These are phyloP conservation scores for Lagenidium giganteum DNA, from an alignment of 352 stramenopile genomes.

Conservation along the genomic window DNA sequence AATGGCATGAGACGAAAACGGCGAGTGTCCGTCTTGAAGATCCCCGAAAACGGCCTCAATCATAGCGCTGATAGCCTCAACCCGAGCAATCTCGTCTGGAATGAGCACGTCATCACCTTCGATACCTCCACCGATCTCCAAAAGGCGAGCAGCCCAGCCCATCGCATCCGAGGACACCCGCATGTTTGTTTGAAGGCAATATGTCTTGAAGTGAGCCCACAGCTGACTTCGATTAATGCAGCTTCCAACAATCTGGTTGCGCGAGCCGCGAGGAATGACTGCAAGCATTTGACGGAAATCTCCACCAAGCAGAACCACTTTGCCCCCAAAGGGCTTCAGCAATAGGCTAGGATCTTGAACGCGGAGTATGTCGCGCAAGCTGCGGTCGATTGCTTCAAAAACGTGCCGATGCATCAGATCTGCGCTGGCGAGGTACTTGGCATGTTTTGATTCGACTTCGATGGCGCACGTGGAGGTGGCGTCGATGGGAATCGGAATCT, in stretches of 20 bases:
- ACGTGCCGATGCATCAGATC: constrained; percentile 2
- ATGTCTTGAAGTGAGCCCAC: no score
- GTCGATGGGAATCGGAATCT: constrained; percentile 15
- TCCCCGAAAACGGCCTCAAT: constrained; percentile 1
- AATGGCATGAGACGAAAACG: constrained; percentile 1
- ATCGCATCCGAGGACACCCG: no score
- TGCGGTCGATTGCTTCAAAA: constrained; percentile 8
- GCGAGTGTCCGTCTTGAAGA: not conserved
- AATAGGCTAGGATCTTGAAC: no score
- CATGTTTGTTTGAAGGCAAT: no score
- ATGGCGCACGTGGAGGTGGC: constrained; percentile 15
- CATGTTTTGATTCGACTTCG: no score
- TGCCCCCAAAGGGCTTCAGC: constrained; percentile 4
- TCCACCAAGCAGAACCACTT: constrained; percentile 1
- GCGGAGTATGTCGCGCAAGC: not conserved
- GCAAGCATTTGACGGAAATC: constrained; percentile 10
- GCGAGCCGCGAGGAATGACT: not conserved
- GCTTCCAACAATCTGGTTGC: no score
- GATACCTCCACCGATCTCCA: no score
- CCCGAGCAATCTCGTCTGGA: not conserved
- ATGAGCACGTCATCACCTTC: not conserved
- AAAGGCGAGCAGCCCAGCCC: no score
- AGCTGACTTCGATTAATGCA: no score
- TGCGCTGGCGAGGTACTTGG: no score
- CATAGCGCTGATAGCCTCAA: not conserved